These are phyloP conservation scores for Henningerozyma blattae DNA, from an alignment of 805 yeast genomes.

Conservation along the genomic window DNA sequence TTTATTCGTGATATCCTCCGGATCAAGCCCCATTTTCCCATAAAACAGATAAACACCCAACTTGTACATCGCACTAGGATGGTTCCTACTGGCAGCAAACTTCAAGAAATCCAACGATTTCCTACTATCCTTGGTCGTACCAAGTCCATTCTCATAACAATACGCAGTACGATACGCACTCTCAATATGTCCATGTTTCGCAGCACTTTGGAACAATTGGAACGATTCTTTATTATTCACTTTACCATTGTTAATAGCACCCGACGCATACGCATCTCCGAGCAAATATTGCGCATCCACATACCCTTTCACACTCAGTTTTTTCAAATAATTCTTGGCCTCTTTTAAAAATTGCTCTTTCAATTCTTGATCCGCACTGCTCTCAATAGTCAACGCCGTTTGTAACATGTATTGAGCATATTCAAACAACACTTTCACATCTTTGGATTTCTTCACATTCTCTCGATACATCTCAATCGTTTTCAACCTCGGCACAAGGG, in stretches of 20 bases:
- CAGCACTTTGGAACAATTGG: conserved; percentile 70
- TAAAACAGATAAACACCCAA: conserved; percentile 80
- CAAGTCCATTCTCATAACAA: conserved; percentile 90
- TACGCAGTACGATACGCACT: conserved; percentile 84
- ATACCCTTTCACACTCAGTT: conserved; percentile 67
- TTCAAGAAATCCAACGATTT: conserved; percentile 73
- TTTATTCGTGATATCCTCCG: conserved; percentile 54
- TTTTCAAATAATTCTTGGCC: conserved; percentile 56
- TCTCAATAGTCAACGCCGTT: conserved; percentile 57
- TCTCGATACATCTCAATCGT: conserved; percentile 80
- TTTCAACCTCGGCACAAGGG: conserved; percentile 61
- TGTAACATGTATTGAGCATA: conserved; percentile 86
- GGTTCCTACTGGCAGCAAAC: conserved; percentile 82
- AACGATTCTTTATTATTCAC: conserved; percentile 71
- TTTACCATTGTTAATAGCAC: conserved; percentile 62
- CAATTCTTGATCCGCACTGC: conserved; percentile 15
- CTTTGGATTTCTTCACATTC: conserved; percentile 75
- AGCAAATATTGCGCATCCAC: conserved; percentile 84
- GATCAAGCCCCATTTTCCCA: conserved; percentile 65
- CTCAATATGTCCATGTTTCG: conserved; percentile 87
- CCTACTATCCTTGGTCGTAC: conserved; percentile 78
- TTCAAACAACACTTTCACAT: conserved; percentile 77
- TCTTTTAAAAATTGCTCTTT: conserved; percentile 59
- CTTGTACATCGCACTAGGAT: conserved; percentile 94
- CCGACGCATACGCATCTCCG: conserved; percentile 82